Evolutionary conservation across 345 rosid species (phyloP), one percentile per base, ranked within the genome.

Genomic region (Zanthoxylum bungeanum): DNA sequence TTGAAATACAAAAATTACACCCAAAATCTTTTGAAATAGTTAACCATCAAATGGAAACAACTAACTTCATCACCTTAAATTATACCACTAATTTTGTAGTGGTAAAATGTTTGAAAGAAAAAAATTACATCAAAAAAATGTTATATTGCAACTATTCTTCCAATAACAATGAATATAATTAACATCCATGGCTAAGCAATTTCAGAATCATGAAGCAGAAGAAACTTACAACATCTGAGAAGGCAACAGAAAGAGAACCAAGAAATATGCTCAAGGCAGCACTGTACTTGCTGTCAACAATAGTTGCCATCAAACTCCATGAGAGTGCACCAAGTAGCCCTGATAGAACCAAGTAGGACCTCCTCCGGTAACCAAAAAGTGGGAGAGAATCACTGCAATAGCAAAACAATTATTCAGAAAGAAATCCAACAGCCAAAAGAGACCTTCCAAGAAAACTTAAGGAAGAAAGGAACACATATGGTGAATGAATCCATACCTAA

Each of bases 321-420:
- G 98, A 92, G 70, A 95, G 78, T 55, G 97, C 93, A 78, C 99
- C 98, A 78, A 95, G 94, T 77, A 95, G 91, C 40, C 98, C 99
- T 0, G 99, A 95, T 56, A 95, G 87, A 78, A 91, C 94, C 80
- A 95, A 81, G 82, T 92, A 95, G 0, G 99, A 95, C 77, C 99
- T 91, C 82, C 99, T 89, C 44, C 98, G 91, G 68, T 95, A 92
- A 42, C 99, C 99, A 80, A 95, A 92, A 6, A 91, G 85, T 64
- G 98, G 98, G 71, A 92, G 66, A 53, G 97, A 91, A 77, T 92
- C 98, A 82, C 99, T 91, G 89, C 73, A 74, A 80, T 58, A 66
- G 75, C 65, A 28, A 52, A 78, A 63, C 19, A 74, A 2, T 12
- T 17, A 30, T 42, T 66, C 69, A 64, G 57, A 76, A 64, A 17